Base-by-base conservation (phyloP, 2,329 filamentous ascomycete genomes). In the Pestalotiopsis sp. region DNA sequence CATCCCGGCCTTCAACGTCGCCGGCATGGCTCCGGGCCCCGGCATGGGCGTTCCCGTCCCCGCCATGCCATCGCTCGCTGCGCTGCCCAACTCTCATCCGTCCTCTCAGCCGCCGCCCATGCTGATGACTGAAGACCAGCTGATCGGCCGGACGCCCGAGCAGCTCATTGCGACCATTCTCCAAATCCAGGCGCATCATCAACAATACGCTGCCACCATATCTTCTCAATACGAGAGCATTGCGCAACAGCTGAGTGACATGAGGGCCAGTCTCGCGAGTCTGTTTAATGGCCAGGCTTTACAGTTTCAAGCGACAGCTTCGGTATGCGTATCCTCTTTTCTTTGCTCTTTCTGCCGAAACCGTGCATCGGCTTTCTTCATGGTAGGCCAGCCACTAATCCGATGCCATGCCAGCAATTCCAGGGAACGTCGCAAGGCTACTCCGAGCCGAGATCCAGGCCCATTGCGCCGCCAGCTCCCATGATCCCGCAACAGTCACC, bases 81-180 rank as follows among this genome's bases (percentile, higher is more conserved):
- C 25, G 23, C 52, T 38, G 25, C 9, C 52, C 4, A 59, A 36
- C 27, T 39, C 65, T 7, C 65, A 66, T 41, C 65, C 52, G 27
- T 9, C 17, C 23, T 57, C 31, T 9, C 45, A 20, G 20, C 20
- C 56, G 60, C 20, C 56, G 60, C 65, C 64, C 17, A 74, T 73
- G 69, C 68, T 71, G 68, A 60, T 78, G 62, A 78, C 76, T 70
- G 77, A 78, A 60, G 77, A 79, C 14, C 78, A 77, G 70, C 71
- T 80, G 49, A 69, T 74, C 38, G 77, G 75, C 66, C 77, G 75
- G 66, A 75, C 75, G 17, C 72, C 77, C 60, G 79, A 79, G 65
- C 77, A 81, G 70, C 76, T 81, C 68, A 75, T 81, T 66, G 72
- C 73, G 61, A 77, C 78, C 64, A 79, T 81, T 67, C 72, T 80